Percentiles rank a stretch among this genome's conserved stretches.
These are phyloP conservation scores for Globisporangium mamillatum DNA, from an alignment of 352 stramenopile genomes.

Conservation along the genomic window DNA sequence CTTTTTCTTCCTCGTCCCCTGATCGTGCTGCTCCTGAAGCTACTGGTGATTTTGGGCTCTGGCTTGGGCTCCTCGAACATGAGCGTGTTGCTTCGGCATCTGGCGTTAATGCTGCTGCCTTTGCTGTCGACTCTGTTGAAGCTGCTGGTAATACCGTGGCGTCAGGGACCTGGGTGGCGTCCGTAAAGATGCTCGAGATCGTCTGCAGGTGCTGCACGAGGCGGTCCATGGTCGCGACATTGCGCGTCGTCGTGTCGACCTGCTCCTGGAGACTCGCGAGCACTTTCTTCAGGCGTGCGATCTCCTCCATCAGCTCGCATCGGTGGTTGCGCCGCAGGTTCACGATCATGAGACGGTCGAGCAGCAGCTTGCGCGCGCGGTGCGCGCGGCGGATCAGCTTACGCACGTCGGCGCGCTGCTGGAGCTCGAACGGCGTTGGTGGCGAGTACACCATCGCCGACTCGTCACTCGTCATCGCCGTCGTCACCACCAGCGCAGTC, in stretches of 20 bases:
- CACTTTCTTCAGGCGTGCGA: conserved; percentile 29
- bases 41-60: background rate
- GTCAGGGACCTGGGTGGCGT: conserved; percentile 7
- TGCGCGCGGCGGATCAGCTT: conserved; percentile 20
- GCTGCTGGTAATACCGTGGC: background rate
- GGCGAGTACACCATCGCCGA: background rate
- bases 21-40: background rate
- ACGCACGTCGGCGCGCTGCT: conserved; percentile 4
- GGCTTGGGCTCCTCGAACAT: background rate
- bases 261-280: conserved; percentile 29
- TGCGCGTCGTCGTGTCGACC: conserved; percentile 35
- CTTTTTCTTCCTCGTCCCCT: background rate
- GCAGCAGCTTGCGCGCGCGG: conserved; percentile 24
- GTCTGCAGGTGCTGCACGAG: conserved; percentile 29
- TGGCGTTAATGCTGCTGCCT: background rate
- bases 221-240: conserved; percentile 31
- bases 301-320: conserved; percentile 34
- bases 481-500: too few species aligned
- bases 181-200: conserved; percentile 25
- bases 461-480: background rate
- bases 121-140: background rate
- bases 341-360: conserved; percentile 20
- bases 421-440: background rate
- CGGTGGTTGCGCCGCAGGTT: conserved; percentile 24
- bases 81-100: background rate